Conservation (phyloP, 495 filamentous ascomycete genomes). For the Tetracladium marchalianum region DNA sequence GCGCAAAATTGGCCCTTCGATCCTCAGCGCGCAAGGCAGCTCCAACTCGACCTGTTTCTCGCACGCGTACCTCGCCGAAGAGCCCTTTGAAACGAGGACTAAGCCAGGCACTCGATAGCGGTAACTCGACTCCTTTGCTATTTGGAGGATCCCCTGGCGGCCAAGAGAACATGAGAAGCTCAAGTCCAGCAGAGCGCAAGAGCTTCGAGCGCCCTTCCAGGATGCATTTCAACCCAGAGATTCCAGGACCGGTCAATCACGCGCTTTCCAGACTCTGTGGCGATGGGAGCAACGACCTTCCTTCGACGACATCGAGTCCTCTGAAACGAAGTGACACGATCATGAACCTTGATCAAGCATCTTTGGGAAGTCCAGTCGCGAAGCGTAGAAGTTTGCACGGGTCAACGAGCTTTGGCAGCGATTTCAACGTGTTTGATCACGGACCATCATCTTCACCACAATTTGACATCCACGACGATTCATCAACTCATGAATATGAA, state of each 20-base stretch:
- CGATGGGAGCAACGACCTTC: slow-evolving; percentile 27
- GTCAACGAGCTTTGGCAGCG: slow-evolving; percentile 39
- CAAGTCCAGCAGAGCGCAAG: slow-evolving; percentile 31
- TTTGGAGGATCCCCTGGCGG: slow-evolving; percentile 22
- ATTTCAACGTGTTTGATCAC: slow-evolving; percentile 62
- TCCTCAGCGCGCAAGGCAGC: slow-evolving; percentile 32
- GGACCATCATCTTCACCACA: slow-evolving; percentile 24
- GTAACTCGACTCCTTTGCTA: slow-evolving; percentile 37
- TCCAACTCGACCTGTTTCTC: slow-evolving; percentile 20
- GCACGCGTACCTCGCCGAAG: slow-evolving; percentile 50
- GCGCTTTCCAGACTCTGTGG: slow-evolving; percentile 33
- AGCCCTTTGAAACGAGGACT: slow-evolving; percentile 71
- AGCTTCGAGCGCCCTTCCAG: slow-evolving; percentile 35
- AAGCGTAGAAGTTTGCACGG: slow-evolving; percentile 81
- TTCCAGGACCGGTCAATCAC: slow-evolving; percentile 37
- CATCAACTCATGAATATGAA: slow-evolving; percentile 20
- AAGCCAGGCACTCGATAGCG: slow-evolving; percentile 56
- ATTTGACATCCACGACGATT: slow-evolving; percentile 37
- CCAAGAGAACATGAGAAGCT: slow-evolving; percentile 45
- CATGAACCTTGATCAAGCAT: slow-evolving; percentile 73
- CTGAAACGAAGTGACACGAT: slow-evolving; percentile 86
- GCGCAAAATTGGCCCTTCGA: slow-evolving; percentile 42
- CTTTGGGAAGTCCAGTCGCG: slow-evolving; percentile 70
- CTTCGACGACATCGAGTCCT: slow-evolving; percentile 63
- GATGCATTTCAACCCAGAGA: slow-evolving; percentile 32